Evolutionary conservation across 2,329 filamentous ascomycete species (phyloP).

Genomic region (Lachnellula arida): DNA sequence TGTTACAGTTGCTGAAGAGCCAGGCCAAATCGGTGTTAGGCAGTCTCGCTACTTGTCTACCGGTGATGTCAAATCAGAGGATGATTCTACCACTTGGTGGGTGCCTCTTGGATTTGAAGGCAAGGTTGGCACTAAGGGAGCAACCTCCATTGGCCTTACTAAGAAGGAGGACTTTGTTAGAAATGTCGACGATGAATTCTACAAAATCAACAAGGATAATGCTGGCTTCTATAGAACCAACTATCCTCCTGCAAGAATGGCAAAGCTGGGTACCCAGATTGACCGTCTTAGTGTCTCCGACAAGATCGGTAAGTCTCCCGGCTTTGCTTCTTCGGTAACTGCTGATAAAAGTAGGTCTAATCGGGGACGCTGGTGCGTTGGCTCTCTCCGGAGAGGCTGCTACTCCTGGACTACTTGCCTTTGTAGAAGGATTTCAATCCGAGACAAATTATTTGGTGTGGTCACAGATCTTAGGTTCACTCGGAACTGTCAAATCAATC

Average conservation of each 20-base stretch:
- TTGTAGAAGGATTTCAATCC: slow-evolving; percentile 76
- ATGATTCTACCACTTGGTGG: slow-evolving; percentile 94
- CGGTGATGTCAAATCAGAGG: slow-evolving; percentile 84
- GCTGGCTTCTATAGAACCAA: slow-evolving; percentile 91
- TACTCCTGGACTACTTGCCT: slow-evolving; percentile 74
- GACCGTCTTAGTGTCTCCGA: slow-evolving; percentile 76
- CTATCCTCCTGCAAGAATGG: slow-evolving; percentile 79
- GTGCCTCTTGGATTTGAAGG: slow-evolving; percentile 83
- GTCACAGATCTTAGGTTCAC: slow-evolving; percentile 74
- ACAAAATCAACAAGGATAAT: slow-evolving; percentile 88
- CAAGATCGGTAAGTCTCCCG: slow-evolving; percentile 62
- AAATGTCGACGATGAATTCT: slow-evolving; percentile 74
- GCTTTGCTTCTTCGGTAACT: background rate
- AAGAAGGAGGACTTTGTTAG: slow-evolving; percentile 72
- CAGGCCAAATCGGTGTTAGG: slow-evolving; percentile 73
- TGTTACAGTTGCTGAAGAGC: slow-evolving; percentile 77
- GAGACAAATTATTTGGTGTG: slow-evolving; percentile 88
- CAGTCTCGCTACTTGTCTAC: slow-evolving; percentile 89
- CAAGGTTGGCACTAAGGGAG: slow-evolving; percentile 58
- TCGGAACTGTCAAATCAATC: slow-evolving; percentile 75
- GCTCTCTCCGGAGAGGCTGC: slow-evolving; percentile 82
- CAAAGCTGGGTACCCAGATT: slow-evolving; percentile 72
- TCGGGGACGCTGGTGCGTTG: slow-evolving; percentile 84
- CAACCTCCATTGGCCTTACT: slow-evolving; percentile 64
- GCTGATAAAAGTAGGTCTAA: slow-evolving; percentile 41